Conservation (phyloP, 208 protist genomes). For the Trypanosoma congolense region DNA sequence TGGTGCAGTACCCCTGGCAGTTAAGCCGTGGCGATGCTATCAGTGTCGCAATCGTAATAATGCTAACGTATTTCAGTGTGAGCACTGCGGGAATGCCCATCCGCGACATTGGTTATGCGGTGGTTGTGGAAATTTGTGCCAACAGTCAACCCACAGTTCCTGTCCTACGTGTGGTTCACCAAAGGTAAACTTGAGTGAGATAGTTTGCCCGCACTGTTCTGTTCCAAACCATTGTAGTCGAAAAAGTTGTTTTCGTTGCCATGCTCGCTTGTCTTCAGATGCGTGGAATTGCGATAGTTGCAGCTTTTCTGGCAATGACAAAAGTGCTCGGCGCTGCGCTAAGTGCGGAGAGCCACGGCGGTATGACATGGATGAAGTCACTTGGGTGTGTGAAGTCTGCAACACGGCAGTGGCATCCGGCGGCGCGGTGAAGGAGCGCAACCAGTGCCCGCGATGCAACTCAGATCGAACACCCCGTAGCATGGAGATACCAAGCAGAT, state of each 20-base stretch:
- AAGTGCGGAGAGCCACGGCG: constrained; percentile 31
- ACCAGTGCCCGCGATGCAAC: constrained; percentile 52
- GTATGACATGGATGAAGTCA: constrained; percentile 46
- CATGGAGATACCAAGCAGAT: constrained; percentile 47
- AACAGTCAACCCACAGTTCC: constrained; percentile 1
- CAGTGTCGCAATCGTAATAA: constrained; percentile 41
- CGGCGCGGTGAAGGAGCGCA: constrained; percentile 39
- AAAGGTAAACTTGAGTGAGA: constrained; percentile 7
- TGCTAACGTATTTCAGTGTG: constrained; percentile 28
- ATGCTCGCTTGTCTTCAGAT: constrained; percentile 34
- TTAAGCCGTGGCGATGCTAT: constrained; percentile 44
- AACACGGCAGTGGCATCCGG: constrained; percentile 51
- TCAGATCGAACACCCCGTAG: constrained; percentile 20
- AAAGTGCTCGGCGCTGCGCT: constrained; percentile 30
- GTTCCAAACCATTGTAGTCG: constrained; percentile 43
- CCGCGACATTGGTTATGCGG: constrained; percentile 35
- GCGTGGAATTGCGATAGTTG: constrained; percentile 54
- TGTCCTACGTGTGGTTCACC: constrained; percentile 27
- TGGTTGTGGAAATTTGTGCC: constrained; percentile 12
- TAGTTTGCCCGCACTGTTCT: constrained; percentile 46
- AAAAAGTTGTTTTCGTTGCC: constrained; percentile 65
- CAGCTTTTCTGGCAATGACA: constrained; percentile 23
- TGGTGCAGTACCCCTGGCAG: constrained; percentile 21
- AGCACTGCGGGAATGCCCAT: constrained; percentile 36
- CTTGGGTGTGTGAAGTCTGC: constrained; percentile 83